Evolutionary conservation across 495 filamentous ascomycete genomes (phyloP).

Genomic region (Penicillium tannophilum): DNA sequence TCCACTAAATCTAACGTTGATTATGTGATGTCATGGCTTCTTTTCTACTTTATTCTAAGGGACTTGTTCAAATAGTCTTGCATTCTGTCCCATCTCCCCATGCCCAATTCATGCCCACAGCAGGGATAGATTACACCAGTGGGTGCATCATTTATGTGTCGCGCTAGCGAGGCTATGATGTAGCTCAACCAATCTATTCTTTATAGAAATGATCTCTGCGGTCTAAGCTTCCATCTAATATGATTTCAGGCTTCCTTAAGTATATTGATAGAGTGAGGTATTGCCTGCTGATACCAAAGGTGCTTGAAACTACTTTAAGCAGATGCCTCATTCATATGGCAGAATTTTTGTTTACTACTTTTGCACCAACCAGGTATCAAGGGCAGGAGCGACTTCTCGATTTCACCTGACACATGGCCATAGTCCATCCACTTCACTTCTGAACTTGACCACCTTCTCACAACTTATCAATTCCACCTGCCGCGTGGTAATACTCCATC

Average conservation of each 20-base stretch:
- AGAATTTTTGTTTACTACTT: too few species aligned
- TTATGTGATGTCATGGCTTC: slow-evolving; percentile 16
- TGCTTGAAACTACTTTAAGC: too few species aligned
- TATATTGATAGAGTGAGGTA: neutral
- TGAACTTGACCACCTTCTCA: too few species aligned
- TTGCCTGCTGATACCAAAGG: neutral
- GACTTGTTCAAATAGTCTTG: slow-evolving; percentile 28
- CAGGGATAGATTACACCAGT: slow-evolving; percentile 23
- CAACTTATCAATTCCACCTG: too few species aligned
- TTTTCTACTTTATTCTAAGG: slow-evolving; percentile 13
- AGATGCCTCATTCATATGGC: too few species aligned
- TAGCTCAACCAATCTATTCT: slow-evolving; percentile 16
- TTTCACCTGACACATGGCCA: too few species aligned
- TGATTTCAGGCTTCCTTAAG: neutral
- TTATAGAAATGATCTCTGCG: neutral
- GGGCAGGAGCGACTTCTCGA: too few species aligned
- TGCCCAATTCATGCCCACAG: slow-evolving; percentile 15
- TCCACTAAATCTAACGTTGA: slow-evolving; percentile 37
- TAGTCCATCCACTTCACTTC: too few species aligned
- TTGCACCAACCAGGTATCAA: too few species aligned
- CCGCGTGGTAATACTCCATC: too few species aligned
- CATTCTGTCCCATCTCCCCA: slow-evolving; percentile 14
- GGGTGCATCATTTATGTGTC: slow-evolving; percentile 5
- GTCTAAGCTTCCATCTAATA: neutral
- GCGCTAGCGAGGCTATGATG: neutral